phyloP scores from a whole-genome alignment of 768 basidiomycete genomes.

The Artomyces pyxidatus region DNA sequence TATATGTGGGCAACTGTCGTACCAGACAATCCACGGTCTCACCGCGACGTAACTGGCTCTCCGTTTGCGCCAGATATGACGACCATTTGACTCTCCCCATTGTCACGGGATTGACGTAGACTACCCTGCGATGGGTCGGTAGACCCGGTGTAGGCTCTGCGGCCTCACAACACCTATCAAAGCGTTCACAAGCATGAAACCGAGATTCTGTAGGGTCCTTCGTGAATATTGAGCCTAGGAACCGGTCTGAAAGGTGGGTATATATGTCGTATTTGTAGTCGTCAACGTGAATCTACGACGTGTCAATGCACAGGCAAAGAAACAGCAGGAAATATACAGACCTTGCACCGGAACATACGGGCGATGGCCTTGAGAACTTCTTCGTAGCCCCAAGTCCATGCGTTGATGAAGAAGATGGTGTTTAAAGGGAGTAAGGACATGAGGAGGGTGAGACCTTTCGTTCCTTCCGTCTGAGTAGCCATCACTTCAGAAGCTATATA shows the following conservation, averaged over 20 bases:
- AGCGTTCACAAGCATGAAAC: conserved; percentile 92
- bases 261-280: conserved; percentile 78
- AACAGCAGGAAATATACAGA: conserved; percentile 19
- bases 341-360: conserved; percentile 54
- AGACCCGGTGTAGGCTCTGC: conserved; percentile 29
- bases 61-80: conserved; percentile 36
- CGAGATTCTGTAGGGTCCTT: conserved; percentile 54
- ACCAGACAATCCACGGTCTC: conserved; percentile 59
- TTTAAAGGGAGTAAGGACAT: conserved; percentile 58
- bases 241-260: conserved; percentile 46
- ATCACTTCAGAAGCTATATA: no score
- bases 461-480: no score
- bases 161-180: conserved; percentile 53
- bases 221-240: conserved; percentile 52
- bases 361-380: conserved; percentile 76
- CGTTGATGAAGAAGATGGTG: conserved; percentile 80
- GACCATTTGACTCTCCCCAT: conserved; percentile 57
- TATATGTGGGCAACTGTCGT: conserved; percentile 15
- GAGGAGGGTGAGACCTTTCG: conserved; percentile 57
- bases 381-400: conserved; percentile 98
- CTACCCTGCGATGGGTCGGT: conserved; percentile 42
- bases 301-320: neutral
- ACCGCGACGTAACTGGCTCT: conserved; percentile 32
- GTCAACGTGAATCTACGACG: conserved; percentile 75
- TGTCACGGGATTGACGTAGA: conserved; percentile 79